Base-by-base conservation (phyloP, 176 grass and related monocot genomes). In the barley (Hordeum vulgare) region DNA sequence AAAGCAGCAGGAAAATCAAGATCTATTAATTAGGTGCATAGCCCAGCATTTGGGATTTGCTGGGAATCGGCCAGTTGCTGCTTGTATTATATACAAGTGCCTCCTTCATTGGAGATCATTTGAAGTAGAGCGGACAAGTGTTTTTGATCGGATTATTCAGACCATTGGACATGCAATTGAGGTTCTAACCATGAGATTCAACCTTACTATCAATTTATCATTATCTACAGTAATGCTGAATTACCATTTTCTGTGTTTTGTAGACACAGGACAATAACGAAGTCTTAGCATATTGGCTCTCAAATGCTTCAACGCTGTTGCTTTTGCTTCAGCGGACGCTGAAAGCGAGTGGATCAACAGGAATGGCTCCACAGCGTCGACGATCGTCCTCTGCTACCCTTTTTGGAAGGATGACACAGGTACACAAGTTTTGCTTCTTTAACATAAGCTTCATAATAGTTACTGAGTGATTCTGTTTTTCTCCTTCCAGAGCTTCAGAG, bases 31-130 rank as follows among this genome's bases (percentile, higher is more conserved):
- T 77, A 92, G 90, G 86, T 99, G 91, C 83, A 99, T 96, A 11
- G 89, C 93, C 61, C 96, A 99, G 15, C 91, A 99, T 82, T 92
- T 94, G 64, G 89, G 93, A 75, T 99, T 89, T 98, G 76, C 87
- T 31, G 96, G 91, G 54, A 98, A 81, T 72, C 76, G 96, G 20
- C 93, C 96, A 78, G 85, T 99, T 24, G 83, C 93, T 78, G 93
- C 96, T 78, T 99, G 93, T 80, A 96, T 99, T 81, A 96, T 95
- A 82, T 99, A 95, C 88, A 99, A 99, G 75, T 99, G 96, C 80
- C 96, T 99, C 96, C 91, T 99, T 53, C 93, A 96, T 78, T 99
- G 96, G 96, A 86, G 96, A 85, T 99, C 96, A 87, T 99, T 99
- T 90, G 96, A 99, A 96, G 96, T 99, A 79, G 96, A 99, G 78